Evolutionary conservation across 2,329 filamentous ascomycete genomes (phyloP).

Genomic region (Curvularia lunata): DNA sequence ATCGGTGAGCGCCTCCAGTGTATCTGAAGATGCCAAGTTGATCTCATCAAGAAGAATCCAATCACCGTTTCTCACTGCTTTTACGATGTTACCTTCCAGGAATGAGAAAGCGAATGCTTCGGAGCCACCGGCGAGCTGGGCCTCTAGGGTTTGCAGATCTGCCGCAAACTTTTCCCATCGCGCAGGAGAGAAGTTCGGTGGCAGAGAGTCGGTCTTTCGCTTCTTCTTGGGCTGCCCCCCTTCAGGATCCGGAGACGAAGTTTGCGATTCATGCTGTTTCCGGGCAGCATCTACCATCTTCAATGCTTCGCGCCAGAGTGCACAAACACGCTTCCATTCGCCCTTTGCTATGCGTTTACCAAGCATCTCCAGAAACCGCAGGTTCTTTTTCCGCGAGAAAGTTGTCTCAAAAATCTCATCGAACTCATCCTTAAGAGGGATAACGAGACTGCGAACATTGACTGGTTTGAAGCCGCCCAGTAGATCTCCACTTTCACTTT

Average conservation of each 20-base stretch:
- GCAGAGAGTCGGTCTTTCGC: conserved; percentile 63
- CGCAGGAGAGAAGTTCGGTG: conserved; percentile 61
- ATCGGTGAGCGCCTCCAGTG: conserved; percentile 90
- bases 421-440: conserved; percentile 93
- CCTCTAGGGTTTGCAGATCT: conserved; percentile 78
- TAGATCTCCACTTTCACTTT: conserved; percentile 95
- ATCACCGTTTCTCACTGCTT: conserved; percentile 92
- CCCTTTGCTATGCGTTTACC: conserved; percentile 79
- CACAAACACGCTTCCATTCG: conserved; percentile 86
- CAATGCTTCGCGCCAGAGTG: conserved; percentile 86
- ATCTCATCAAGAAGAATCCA: conserved; percentile 98
- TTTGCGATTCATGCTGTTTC: conserved; percentile 51
- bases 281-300: conserved; percentile 74
- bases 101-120: conserved; percentile 92
- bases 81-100: conserved; percentile 93
- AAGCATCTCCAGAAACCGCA: conserved; percentile 78
- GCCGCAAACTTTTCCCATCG: conserved; percentile 83
- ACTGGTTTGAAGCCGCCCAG: conserved; percentile 96
- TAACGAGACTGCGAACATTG: conserved; percentile 82
- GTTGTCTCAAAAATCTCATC: conserved; percentile 86
- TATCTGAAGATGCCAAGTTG: conserved; percentile 93
- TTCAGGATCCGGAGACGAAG: conserved; percentile 49
- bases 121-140: conserved; percentile 74
- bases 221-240: conserved; percentile 75
- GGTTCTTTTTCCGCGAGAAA: conserved; percentile 86